phyloP scores from a whole-genome alignment of 495 filamentous ascomycete species.

The Podospora australis region DNA sequence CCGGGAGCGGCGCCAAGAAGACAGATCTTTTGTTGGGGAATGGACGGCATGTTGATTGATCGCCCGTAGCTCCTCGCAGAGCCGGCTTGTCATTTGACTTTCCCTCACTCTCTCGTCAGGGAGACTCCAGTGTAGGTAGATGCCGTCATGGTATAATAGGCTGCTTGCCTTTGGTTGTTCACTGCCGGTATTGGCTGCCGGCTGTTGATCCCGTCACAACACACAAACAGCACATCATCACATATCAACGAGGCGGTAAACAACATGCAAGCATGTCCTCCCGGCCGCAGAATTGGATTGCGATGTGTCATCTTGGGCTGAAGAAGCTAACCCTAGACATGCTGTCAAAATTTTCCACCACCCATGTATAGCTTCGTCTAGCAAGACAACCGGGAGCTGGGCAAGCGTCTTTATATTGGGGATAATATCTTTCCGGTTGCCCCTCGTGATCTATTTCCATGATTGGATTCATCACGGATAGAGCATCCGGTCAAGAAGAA shows the following conservation, averaged over 20 bases:
- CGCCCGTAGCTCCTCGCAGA: neutral
- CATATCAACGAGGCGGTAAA: too few species aligned
- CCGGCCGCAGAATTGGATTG: neutral
- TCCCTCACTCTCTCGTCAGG: neutral
- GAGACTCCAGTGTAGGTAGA: too few species aligned
- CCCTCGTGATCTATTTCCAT: neutral
- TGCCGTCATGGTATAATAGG: too few species aligned
- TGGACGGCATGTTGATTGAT: conserved; percentile 1
- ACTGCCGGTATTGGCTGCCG: too few species aligned
- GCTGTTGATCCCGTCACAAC: too few species aligned
- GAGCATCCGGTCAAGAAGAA: neutral
- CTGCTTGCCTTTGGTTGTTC: neutral
- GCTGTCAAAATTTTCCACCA: neutral
- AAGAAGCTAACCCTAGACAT: neutral
- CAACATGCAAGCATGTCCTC: neutral
- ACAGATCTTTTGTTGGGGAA: neutral
- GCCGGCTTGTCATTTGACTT: conserved; percentile 1
- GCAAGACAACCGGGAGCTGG: neutral
- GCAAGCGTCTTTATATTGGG: neutral
- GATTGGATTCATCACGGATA: neutral
- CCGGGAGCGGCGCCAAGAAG: conserved; percentile 21
- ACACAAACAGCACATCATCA: too few species aligned
- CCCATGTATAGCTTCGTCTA: neutral
- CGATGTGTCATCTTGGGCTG: neutral
- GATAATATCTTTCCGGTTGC: neutral